Conservation (phyloP, 768 basidiomycete species). For the Lentinula guzmanii region DNA sequence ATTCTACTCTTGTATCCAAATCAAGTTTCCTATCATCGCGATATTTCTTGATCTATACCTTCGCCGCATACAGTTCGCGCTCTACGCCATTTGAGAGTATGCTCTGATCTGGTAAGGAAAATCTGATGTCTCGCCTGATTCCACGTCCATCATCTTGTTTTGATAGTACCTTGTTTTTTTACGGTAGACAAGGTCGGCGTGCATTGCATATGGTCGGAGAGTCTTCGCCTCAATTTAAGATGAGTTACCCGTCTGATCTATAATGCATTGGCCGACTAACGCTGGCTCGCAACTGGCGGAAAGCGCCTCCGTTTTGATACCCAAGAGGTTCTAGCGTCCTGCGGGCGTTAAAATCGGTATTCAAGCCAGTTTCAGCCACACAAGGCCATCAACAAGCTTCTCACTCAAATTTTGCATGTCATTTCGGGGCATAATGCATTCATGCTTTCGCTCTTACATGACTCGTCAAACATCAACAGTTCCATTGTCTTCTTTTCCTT, state of each 20-base stretch:
- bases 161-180: neutral
- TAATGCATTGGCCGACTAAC: neutral
- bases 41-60: neutral
- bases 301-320: neutral
- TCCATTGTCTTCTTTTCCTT: no score
- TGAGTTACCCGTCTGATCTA: neutral
- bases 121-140: neutral
- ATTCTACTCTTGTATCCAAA: conserved; percentile 7
- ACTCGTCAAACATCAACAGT: neutral
- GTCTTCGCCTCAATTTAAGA: neutral
- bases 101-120: neutral
- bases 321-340: neutral
- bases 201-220: neutral
- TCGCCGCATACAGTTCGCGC: no score
- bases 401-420: neutral
- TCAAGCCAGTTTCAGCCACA: neutral
- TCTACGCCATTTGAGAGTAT: neutral
- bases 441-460: neutral
- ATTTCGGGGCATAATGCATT: neutral
- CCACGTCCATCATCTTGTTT: neutral
- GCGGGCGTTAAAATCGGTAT: neutral
- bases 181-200: no score
- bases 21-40: neutral
- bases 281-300: neutral
- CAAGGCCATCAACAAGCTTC: neutral